Percentiles rank a stretch among this genome's conserved stretches.
phyloP scores from a whole-genome alignment of 805 yeast genomes.

The Candida ovalis region DNA sequence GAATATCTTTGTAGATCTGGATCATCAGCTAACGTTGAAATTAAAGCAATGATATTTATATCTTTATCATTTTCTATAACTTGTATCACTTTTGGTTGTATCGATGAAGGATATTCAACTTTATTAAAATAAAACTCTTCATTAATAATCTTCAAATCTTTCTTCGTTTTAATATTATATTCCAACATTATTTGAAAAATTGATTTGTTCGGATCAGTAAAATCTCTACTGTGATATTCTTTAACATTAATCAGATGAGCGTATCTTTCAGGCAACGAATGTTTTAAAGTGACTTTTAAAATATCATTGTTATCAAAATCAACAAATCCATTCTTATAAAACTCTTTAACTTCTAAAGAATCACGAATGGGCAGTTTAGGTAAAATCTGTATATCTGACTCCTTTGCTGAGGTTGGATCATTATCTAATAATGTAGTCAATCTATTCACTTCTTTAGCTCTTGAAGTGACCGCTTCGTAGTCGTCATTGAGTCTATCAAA shows the following conservation, averaged over 20 bases:
- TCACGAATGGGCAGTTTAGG: slow-evolving; percentile 4
- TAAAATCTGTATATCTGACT: background rate
- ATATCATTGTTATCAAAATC: slow-evolving; percentile 13
- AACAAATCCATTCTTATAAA: slow-evolving; percentile 15
- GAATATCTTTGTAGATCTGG: slow-evolving; percentile 7
- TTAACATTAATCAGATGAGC: slow-evolving; percentile 16
- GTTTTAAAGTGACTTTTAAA: slow-evolving; percentile 12
- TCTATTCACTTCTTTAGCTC: slow-evolving; percentile 1
- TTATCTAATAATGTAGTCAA: slow-evolving; percentile 1
- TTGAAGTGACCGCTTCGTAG: background rate
- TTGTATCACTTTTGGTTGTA: background rate
- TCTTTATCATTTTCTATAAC: slow-evolving; percentile 1
- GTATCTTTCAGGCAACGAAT: slow-evolving; percentile 12
- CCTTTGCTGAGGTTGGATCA: background rate
- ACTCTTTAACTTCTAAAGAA: slow-evolving; percentile 14
- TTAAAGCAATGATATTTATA: background rate
- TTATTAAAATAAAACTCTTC: background rate
- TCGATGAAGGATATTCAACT: slow-evolving; percentile 3
- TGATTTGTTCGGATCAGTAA: slow-evolving; percentile 6
- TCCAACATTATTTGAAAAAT: slow-evolving; percentile 13
- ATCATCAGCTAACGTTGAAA: background rate
- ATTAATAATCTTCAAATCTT: background rate
- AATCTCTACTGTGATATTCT: slow-evolving; percentile 11
- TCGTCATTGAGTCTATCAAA: background rate
- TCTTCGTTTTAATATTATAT: slow-evolving; percentile 1